Evolutionary conservation across 768 basidiomycete species (phyloP).

Genomic region (Rickenella mellea): DNA sequence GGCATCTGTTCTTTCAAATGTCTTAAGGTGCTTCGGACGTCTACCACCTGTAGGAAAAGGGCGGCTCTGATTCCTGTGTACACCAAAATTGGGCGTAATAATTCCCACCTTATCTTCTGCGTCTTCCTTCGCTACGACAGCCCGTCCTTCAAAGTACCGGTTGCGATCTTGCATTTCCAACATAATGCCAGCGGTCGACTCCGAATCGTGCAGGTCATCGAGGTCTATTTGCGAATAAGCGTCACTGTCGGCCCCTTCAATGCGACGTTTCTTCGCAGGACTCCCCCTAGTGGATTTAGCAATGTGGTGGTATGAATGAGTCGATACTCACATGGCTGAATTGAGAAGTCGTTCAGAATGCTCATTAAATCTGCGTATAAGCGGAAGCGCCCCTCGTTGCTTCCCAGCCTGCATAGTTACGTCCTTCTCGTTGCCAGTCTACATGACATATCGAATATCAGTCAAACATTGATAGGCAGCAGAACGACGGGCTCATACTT

Average conservation of each 20-base stretch:
- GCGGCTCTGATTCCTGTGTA: background rate
- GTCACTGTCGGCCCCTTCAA: constrained; percentile 30
- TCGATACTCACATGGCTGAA: constrained; percentile 53
- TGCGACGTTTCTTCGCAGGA: constrained; percentile 51
- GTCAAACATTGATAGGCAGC: constrained; percentile 3
- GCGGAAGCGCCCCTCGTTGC: constrained; percentile 77
- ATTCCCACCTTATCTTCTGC: constrained; percentile 15
- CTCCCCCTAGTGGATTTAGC: background rate
- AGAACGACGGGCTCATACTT: constrained; percentile 35
- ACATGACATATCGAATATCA: constrained; percentile 3
- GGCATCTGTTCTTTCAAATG: constrained; percentile 37
- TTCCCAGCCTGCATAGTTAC: constrained; percentile 93
- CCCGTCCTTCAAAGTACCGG: constrained; percentile 68
- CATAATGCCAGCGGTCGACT: constrained; percentile 56
- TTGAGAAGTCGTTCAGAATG: constrained; percentile 87
- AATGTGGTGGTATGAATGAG: constrained; percentile 3
- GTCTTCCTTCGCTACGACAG: constrained; percentile 10
- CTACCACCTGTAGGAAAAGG: constrained; percentile 28
- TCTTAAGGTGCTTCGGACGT: constrained; percentile 36
- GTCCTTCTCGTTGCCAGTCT: constrained; percentile 88
- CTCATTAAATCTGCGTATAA: constrained; percentile 96
- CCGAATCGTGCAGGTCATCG: constrained; percentile 72
- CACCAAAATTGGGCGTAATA: background rate
- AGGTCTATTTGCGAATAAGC: constrained; percentile 71
- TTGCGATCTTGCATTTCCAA: constrained; percentile 85